These are phyloP conservation scores for Sclerotinia trifoliorum DNA, from an alignment of 2,329 filamentous ascomycete species.

Conservation along the genomic window DNA sequence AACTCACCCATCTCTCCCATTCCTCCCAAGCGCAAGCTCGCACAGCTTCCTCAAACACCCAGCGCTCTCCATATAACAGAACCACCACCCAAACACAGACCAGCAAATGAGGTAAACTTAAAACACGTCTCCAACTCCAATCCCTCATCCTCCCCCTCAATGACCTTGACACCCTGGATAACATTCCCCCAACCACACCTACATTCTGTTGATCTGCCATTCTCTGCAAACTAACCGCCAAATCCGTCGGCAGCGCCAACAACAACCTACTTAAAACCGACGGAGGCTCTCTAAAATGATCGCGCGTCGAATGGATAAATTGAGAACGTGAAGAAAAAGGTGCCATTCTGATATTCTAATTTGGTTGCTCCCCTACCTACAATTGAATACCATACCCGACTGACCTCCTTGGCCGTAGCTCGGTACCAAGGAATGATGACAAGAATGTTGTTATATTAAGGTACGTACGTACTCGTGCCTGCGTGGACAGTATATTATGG, in stretches of 20 bases:
- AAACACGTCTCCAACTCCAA: slow-evolving; percentile 50
- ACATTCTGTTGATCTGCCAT: slow-evolving; percentile 30
- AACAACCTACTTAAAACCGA: slow-evolving; percentile 35
- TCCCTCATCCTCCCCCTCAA: slow-evolving; percentile 41
- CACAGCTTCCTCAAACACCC: slow-evolving; percentile 69
- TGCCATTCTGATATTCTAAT: slow-evolving; percentile 27
- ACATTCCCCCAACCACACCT: slow-evolving; percentile 24
- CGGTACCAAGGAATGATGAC: slow-evolving; percentile 7
- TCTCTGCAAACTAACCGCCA: slow-evolving; percentile 32
- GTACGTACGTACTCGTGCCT: background rate
- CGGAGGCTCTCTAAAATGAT: slow-evolving; percentile 35
- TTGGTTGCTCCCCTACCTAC: background rate
- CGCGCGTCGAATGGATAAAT: slow-evolving; percentile 30
- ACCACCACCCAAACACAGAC: slow-evolving; percentile 72
- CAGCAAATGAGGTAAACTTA: slow-evolving; percentile 66
- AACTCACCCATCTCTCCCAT: slow-evolving; percentile 89
- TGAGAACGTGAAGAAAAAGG: slow-evolving; percentile 29
- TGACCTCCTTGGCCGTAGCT: background rate
- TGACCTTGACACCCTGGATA: slow-evolving; percentile 22
- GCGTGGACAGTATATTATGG: background rate
- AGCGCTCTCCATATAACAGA: slow-evolving; percentile 82
- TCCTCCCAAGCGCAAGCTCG: slow-evolving; percentile 73
- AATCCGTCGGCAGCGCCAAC: slow-evolving; percentile 28
- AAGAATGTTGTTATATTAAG: background rate
- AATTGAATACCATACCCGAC: slow-evolving; percentile 12